Percentiles rank a stretch among this genome's conserved stretches.
Evolutionary conservation across 2,329 filamentous ascomycete genomes (phyloP).

Genomic region (Shiraia bambusicola): DNA sequence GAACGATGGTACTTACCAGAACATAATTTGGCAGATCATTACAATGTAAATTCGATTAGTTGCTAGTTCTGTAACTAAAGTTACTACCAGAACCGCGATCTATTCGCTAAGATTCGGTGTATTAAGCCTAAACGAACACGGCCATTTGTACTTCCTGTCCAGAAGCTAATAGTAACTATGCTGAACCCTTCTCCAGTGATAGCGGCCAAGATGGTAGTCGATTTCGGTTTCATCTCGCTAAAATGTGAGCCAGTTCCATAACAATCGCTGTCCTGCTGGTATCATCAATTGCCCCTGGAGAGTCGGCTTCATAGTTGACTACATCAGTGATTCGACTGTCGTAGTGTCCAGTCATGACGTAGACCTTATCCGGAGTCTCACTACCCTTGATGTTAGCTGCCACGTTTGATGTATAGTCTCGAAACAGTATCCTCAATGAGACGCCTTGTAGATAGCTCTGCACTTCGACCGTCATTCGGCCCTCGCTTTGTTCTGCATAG

Average conservation of each 20-base stretch:
- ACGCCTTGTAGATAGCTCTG: slow-evolving; percentile 55
- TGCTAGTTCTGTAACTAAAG: too few relatives aligned
- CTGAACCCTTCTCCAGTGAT: slow-evolving; percentile 66
- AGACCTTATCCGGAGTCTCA: slow-evolving; percentile 51
- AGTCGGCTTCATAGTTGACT: slow-evolving; percentile 54
- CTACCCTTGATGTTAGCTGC: slow-evolving; percentile 52
- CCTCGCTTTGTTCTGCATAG: slow-evolving; percentile 53
- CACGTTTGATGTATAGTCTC: slow-evolving; percentile 57
- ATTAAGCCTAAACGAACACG: slow-evolving; percentile 71
- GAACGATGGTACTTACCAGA: slow-evolving; percentile 77
- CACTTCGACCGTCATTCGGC: slow-evolving; percentile 54
- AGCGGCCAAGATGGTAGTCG: slow-evolving; percentile 59
- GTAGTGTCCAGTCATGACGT: slow-evolving; percentile 60
- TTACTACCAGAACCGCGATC: slow-evolving; percentile 46
- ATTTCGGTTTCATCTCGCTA: slow-evolving; percentile 51
- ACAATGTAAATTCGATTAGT: slow-evolving; percentile 59
- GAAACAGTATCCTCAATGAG: slow-evolving; percentile 51
- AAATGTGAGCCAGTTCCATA: slow-evolving; percentile 57
- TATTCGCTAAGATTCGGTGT: slow-evolving; percentile 73
- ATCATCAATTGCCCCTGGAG: slow-evolving; percentile 61
- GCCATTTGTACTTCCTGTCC: slow-evolving; percentile 75
- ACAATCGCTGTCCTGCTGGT: slow-evolving; percentile 58
- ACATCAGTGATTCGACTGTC: slow-evolving; percentile 56
- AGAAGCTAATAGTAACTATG: slow-evolving; percentile 75
- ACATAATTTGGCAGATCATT: slow-evolving; percentile 65